Percentiles rank a stretch among this genome's conserved stretches.
Evolutionary conservation across 164 flowering plant species (phyloP).

Genomic region (Macadamia integrifolia): DNA sequence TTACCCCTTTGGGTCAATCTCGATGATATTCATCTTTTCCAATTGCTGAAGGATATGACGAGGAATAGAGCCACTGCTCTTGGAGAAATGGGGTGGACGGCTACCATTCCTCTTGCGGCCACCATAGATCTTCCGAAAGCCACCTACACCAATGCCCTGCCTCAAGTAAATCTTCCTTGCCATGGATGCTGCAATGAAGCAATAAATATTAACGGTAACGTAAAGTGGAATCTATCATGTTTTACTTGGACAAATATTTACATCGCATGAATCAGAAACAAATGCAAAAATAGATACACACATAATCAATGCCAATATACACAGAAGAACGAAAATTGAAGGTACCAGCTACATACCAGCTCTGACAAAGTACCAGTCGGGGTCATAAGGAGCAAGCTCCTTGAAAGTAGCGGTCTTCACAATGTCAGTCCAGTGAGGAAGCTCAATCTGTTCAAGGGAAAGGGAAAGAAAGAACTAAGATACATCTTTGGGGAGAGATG

Average conservation of each 20-base stretch:
- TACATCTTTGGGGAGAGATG: not conserved
- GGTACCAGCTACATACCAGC: slow-evolving; percentile 45
- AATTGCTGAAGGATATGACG: slow-evolving; percentile 83
- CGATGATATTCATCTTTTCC: slow-evolving; percentile 63
- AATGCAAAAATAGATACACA: not conserved
- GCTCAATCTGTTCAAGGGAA: slow-evolving; percentile 50
- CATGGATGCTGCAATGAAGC: slow-evolving; percentile 52
- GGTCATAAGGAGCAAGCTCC: slow-evolving; percentile 92
- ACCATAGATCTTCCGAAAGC: slow-evolving; percentile 80
- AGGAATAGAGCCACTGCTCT: slow-evolving; percentile 86
- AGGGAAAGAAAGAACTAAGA: not conserved
- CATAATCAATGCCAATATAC: not conserved
- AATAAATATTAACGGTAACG: too few species aligned
- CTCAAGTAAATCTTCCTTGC: slow-evolving; percentile 71
- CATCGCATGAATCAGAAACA: too few species aligned
- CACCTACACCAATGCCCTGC: slow-evolving; percentile 87
- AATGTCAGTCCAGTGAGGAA: slow-evolving; percentile 83
- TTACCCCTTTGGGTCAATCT: slow-evolving; percentile 72
- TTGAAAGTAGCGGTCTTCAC: slow-evolving; percentile 76
- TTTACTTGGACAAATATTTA: not conserved
- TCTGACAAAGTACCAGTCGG: slow-evolving; percentile 86
- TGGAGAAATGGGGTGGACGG: slow-evolving; percentile 84
- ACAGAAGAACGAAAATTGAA: not conserved
- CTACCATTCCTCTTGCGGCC: slow-evolving; percentile 91
- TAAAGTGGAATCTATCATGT: too few species aligned